Evolutionary conservation across 768 basidiomycete species (phyloP).

Genomic region (Auricularia cornea): DNA sequence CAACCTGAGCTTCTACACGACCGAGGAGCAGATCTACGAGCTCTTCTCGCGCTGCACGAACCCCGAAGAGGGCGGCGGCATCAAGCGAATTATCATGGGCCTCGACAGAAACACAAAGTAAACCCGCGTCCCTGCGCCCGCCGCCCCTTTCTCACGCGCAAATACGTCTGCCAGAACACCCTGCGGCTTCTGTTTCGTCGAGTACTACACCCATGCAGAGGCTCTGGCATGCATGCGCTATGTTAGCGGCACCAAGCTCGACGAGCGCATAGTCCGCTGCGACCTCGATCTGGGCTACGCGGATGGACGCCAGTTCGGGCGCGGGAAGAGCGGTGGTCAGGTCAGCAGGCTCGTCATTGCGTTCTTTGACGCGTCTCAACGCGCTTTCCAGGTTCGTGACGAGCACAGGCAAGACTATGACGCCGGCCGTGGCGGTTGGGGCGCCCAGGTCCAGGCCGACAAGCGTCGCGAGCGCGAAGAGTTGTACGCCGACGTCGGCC

Average conservation of each 20-base stretch:
- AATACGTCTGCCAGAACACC: slow-evolving; percentile 52
- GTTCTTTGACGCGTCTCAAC: slow-evolving; percentile 2
- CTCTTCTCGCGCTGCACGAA: slow-evolving; percentile 85
- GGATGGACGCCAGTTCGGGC: slow-evolving; percentile 94
- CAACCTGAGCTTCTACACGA: slow-evolving; percentile 90
- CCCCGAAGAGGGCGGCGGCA: slow-evolving; percentile 80
- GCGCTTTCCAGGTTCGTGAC: slow-evolving; percentile 55
- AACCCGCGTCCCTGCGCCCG: slow-evolving; percentile 11
- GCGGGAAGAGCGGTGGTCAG: slow-evolving; percentile 96
- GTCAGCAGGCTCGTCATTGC: slow-evolving; percentile 21
- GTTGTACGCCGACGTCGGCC: slow-evolving; percentile 74
- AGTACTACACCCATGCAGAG: slow-evolving; percentile 91
- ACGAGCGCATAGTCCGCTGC: slow-evolving; percentile 96
- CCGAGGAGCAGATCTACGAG: slow-evolving; percentile 94
- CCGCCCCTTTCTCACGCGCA: slow-evolving; percentile 7
- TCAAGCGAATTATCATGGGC: slow-evolving; percentile 93
- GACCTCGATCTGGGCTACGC: slow-evolving; percentile 95
- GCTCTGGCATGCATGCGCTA: slow-evolving; percentile 89
- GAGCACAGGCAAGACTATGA: slow-evolving; percentile 97
- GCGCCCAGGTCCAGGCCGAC: slow-evolving; percentile 77
- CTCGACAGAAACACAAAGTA: slow-evolving; percentile 83
- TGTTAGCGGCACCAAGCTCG: slow-evolving; percentile 95
- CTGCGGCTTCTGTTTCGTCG: slow-evolving; percentile 93
- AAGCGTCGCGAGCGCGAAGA: slow-evolving; percentile 78
- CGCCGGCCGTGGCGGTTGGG: slow-evolving; percentile 92